These are phyloP conservation scores for Pouteria glomerata DNA, from an alignment of 148 eudicot genomes.

Conservation along the genomic window DNA sequence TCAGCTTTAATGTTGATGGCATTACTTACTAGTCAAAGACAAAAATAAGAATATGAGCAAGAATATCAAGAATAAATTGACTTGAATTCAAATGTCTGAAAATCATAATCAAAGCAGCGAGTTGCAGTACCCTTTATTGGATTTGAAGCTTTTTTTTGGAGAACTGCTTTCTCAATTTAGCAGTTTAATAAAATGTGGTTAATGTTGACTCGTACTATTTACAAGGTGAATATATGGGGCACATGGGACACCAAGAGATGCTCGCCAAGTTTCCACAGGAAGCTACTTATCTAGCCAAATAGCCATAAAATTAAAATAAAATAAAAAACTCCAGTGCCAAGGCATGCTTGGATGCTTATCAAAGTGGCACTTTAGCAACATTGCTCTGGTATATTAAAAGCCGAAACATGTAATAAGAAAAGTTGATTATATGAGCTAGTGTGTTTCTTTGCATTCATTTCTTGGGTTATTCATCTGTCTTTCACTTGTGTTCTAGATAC, in stretches of 20 bases:
- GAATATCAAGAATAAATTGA: too few relatives aligned
- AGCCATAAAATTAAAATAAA: too few relatives aligned
- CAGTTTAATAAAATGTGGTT: not conserved
- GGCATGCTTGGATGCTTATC: not conserved
- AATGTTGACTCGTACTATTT: too few relatives aligned
- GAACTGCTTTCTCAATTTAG: not conserved
- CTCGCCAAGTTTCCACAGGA: not conserved
- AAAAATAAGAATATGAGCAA: too few relatives aligned
- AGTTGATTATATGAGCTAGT: not conserved
- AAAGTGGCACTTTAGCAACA: not conserved
- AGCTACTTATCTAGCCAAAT: not conserved
- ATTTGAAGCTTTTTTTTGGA: not conserved
- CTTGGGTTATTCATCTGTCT: constrained; percentile 3
- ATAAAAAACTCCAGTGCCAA: not conserved
- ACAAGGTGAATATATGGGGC: too few relatives aligned
- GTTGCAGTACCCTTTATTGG: too few relatives aligned
- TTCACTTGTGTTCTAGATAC: constrained; percentile 43
- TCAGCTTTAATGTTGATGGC: too few relatives aligned
- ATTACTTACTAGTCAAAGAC: too few relatives aligned
- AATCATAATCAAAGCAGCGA: not conserved
- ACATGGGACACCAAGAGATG: not conserved
- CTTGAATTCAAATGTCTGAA: too few relatives aligned
- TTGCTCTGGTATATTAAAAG: not conserved
- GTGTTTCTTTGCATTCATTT: not conserved
- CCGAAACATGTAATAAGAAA: not conserved